A percentile compares a stretch with the other conserved stretches of the same genome.
phyloP scores from a whole-genome alignment of 805 yeast genomes.

The Ogataea degrootiae region DNA sequence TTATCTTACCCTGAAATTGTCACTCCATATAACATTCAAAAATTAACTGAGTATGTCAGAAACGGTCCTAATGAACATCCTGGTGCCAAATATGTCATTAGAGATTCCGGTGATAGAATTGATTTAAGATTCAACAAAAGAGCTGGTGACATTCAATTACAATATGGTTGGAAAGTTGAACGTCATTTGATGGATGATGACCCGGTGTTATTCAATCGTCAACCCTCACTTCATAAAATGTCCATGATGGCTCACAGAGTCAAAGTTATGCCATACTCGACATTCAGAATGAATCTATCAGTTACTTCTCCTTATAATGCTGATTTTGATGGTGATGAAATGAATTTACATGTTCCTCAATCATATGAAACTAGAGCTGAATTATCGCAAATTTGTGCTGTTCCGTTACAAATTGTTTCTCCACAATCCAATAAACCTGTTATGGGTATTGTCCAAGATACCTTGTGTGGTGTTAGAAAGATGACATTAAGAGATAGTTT shows the following conservation, averaged over 20 bases:
- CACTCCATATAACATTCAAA: conserved; percentile 94
- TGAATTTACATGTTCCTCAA: conserved; percentile 99
- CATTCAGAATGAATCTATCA: conserved; percentile 92
- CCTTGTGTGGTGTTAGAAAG: conserved; percentile 94
- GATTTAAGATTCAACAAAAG: conserved; percentile 95
- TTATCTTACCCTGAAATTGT: conserved; percentile 96
- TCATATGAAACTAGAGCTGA: conserved; percentile 98
- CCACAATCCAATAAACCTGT: conserved; percentile 99
- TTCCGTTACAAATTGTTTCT: conserved; percentile 94
- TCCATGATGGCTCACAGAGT: conserved; percentile 99
- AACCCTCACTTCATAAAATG: conserved; percentile 98
- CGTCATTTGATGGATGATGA: conserved; percentile 97
- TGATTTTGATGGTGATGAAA: conserved; percentile 99
- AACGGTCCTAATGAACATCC: conserved; percentile 99
- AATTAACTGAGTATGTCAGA: conserved; percentile 86
- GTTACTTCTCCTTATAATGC: conserved; percentile 99
- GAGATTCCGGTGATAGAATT: conserved; percentile 98
- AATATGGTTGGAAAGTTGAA: conserved; percentile 99
- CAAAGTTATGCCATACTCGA: conserved; percentile 97
- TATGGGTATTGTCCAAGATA: conserved; percentile 99
- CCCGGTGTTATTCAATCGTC: conserved; percentile 97
- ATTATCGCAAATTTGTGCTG: conserved; percentile 90
- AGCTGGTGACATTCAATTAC: conserved; percentile 96
- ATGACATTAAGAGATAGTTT: conserved; percentile 89
- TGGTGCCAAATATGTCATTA: conserved; percentile 96